Evolutionary conservation across 106 monocot species (phyloP), one percentile per base, ranked within the genome.

Genomic region (Ottelia alismoides): DNA sequence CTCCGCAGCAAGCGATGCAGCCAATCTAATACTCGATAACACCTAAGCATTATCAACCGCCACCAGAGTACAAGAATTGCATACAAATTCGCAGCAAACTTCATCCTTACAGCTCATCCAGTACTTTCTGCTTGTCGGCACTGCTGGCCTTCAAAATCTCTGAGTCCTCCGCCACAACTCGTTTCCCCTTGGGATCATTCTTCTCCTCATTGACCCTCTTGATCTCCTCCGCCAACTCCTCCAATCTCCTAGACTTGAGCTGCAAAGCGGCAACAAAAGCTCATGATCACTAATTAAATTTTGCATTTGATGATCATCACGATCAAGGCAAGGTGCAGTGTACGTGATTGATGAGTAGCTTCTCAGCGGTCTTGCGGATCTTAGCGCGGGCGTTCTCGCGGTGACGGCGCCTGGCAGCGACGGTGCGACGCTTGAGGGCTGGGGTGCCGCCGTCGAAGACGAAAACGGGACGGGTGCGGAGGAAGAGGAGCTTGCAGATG

Each of bases 371-470:
- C 77, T 99, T 99, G 28, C 98, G 73, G 54, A 99, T 79, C 70
- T 99, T 99, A 28, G 85, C 90, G 17, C 61, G 82, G 28, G 98
- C 98, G 19, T 72, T 73, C 3, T 99, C 90, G 2, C 98, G 78
- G n/a, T 80, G 77, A 25, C 90, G 71, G 26, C 98, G 71, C 20
- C 98, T 65, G 17, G 86, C 71, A 16, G 98, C 86, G 45, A 91
- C 48, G 2, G 98, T 99, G 25, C 85, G 82, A 35, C 98, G 76
- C 70, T 99, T 99, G 49, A 99, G 85, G 19, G 77, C 70, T 10
- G 98, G 98, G 40, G 98, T 99, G 53, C 65, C 90, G 25, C 98
- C 98, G 29, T 99, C 98, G 64, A 99, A 99, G 51, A 99, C 98
- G 65, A 99, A 99, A 30, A 99, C 90, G 27, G 90, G 98, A 45